Percentiles rank a stretch among this genome's conserved stretches.
These are phyloP conservation scores for Fusarium heterosporum DNA, from an alignment of 2,329 filamentous ascomycete genomes.

Conservation along the genomic window DNA sequence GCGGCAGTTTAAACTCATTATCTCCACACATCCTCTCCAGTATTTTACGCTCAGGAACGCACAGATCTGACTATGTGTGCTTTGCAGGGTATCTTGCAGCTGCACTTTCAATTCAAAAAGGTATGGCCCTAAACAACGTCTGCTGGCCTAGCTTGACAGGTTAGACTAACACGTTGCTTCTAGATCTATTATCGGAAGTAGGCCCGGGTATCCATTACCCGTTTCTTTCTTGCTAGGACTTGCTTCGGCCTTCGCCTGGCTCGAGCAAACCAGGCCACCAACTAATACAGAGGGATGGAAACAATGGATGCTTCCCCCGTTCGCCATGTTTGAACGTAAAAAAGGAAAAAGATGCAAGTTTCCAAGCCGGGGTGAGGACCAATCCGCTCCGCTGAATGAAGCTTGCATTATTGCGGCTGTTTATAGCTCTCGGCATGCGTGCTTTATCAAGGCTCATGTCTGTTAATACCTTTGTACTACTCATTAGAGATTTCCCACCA, in stretches of 20 bases:
- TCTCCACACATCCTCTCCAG: constrained; percentile 6
- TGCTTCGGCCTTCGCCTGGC: constrained; percentile 13
- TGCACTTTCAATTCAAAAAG: constrained; percentile 99
- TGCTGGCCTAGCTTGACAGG: constrained; percentile 12
- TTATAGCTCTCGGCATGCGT: constrained; percentile 38
- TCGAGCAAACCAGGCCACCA: constrained; percentile 4
- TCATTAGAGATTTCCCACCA: constrained; percentile 26
- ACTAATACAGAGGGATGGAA: constrained; percentile 12
- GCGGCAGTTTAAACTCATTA: constrained; percentile 20
- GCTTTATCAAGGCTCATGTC: constrained; percentile 29
- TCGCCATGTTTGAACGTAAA: constrained; percentile 12
- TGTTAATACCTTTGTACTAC: constrained; percentile 39
- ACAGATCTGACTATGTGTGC: constrained; percentile 37
- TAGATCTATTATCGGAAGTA: constrained; percentile 70
- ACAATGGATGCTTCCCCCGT: background rate
- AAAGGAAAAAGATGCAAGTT: constrained; percentile 20
- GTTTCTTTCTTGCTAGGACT: constrained; percentile 1
- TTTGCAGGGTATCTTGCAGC: constrained; percentile 85
- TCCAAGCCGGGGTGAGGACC: constrained; percentile 26
- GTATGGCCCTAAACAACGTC: constrained; percentile 59
- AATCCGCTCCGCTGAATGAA: constrained; percentile 24
- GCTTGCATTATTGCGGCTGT: constrained; percentile 28
- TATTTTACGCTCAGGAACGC: constrained; percentile 20
- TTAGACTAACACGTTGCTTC: constrained; percentile 43
- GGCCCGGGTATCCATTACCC: constrained; percentile 21